These are phyloP conservation scores for Populus hybrid DNA, from an alignment of 441 rosid genomes.

Conservation along the genomic window DNA sequence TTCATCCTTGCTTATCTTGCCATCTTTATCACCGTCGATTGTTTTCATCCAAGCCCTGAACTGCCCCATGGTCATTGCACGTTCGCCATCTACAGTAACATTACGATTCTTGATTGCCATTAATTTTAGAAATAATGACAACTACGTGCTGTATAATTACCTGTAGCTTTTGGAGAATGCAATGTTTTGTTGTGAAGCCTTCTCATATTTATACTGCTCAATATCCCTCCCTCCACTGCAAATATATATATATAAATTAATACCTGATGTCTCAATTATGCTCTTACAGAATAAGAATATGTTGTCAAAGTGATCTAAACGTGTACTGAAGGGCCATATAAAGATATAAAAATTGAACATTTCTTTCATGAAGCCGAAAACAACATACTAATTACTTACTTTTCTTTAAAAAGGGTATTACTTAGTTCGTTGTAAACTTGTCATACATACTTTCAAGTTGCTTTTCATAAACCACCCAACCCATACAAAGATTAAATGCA, in stretches of 20 bases:
- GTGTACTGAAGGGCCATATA: neutral
- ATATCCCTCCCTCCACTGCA: neutral
- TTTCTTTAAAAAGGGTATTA: neutral
- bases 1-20: conserved; percentile 34
- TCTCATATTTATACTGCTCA: neutral
- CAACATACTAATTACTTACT: neutral
- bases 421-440: neutral
- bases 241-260: neutral
- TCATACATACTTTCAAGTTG: too few species aligned
- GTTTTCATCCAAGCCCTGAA: conserved; percentile 30
- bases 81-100: conserved; percentile 9
- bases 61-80: conserved; percentile 30
- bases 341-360: neutral
- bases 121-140: neutral
- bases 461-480: too few species aligned
- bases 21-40: conserved; percentile 28
- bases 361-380: too few species aligned
- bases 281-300: neutral
- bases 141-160: neutral
- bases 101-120: conserved; percentile 19
- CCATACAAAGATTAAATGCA: too few species aligned
- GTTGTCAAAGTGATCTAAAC: neutral
- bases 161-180: neutral
- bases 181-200: neutral
- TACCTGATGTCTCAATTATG: neutral